Conservation (phyloP, 23 red algal species). For the Agarophyton chilense region DNA sequence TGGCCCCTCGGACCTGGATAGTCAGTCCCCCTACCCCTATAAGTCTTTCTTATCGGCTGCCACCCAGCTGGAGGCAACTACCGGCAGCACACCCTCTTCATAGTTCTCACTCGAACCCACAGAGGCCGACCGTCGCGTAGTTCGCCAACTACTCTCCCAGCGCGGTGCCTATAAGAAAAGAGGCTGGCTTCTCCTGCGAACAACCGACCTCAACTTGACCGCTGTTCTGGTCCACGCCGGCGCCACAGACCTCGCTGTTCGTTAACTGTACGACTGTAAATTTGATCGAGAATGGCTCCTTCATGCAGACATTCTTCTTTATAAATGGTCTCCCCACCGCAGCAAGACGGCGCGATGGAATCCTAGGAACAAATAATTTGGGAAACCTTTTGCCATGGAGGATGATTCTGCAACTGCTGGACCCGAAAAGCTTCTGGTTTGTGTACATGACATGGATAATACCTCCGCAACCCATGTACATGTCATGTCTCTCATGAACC, state of each 20-base stretch:
- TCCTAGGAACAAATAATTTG: background rate
- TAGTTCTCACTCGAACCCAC: background rate
- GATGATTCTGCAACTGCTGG: constrained; percentile 22
- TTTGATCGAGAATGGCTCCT: constrained; percentile 7
- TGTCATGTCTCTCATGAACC: constrained; percentile 44
- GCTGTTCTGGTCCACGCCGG: constrained; percentile 37
- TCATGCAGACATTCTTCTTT: constrained; percentile 39
- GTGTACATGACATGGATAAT: constrained; percentile 54
- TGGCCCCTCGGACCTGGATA: constrained; percentile 13
- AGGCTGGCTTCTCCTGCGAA: constrained; percentile 49
- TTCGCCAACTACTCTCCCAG: background rate
- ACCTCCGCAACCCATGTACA: constrained; percentile 47
- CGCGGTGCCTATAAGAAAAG: constrained; percentile 19
- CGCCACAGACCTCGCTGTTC: constrained; percentile 37
- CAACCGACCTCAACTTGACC: constrained; percentile 24
- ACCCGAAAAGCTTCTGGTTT: constrained; percentile 25
- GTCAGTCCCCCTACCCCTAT: constrained; percentile 14
- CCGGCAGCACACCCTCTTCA: background rate
- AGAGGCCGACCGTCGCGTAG: constrained; percentile 1
- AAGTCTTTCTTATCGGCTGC: constrained; percentile 8
- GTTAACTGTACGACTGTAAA: constrained; percentile 48
- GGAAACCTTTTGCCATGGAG: background rate
- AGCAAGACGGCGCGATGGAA: constrained; percentile 35
- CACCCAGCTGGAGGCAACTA: background rate
- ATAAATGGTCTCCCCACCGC: constrained; percentile 65